phyloP scores from a whole-genome alignment of 73 alveolate genomes.

The Halteria grandinella region DNA sequence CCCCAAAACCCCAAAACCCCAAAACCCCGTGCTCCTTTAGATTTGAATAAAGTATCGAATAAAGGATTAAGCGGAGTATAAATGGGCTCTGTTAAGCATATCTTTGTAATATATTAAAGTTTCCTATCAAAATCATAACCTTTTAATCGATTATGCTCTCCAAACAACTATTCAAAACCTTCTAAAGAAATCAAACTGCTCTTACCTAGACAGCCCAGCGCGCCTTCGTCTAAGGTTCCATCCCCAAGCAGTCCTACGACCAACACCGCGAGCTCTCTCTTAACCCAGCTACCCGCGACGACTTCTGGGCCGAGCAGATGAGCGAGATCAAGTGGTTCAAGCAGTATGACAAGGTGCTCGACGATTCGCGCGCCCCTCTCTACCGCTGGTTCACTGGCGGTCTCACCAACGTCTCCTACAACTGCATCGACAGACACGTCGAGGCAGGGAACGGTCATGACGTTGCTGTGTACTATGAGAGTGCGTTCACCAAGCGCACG shows the following conservation, averaged over 20 bases:
- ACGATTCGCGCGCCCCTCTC: conserved; percentile 70
- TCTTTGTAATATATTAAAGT: too few species aligned
- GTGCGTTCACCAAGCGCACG: conserved; percentile 53
- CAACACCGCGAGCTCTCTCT: conserved; percentile 15
- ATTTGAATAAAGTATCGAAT: too few species aligned
- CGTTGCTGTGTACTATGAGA: conserved; percentile 43
- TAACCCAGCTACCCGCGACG: conserved; percentile 51
- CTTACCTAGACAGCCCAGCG: too few species aligned
- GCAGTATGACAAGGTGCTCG: conserved; percentile 66
- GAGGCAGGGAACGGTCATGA: conserved; percentile 68
- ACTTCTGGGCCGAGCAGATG: conserved; percentile 65
- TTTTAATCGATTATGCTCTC: too few species aligned
- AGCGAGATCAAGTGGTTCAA: conserved; percentile 69
- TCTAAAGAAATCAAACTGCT: too few species aligned
- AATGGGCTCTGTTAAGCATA: too few species aligned
- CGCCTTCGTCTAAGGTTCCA: background rate
- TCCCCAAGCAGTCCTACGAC: conserved; percentile 21
- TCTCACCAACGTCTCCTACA: conserved; percentile 88
- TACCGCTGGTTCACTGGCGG: conserved; percentile 91
- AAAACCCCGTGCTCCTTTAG: too few species aligned
- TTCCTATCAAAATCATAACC: too few species aligned
- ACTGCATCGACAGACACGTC: conserved; percentile 96
- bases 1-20: too few species aligned
- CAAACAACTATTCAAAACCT: too few species aligned
- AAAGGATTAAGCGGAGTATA: too few species aligned